phyloP scores from a whole-genome alignment of 2,329 filamentous ascomycete species.

The Pseudogymnoascus sp. region DNA sequence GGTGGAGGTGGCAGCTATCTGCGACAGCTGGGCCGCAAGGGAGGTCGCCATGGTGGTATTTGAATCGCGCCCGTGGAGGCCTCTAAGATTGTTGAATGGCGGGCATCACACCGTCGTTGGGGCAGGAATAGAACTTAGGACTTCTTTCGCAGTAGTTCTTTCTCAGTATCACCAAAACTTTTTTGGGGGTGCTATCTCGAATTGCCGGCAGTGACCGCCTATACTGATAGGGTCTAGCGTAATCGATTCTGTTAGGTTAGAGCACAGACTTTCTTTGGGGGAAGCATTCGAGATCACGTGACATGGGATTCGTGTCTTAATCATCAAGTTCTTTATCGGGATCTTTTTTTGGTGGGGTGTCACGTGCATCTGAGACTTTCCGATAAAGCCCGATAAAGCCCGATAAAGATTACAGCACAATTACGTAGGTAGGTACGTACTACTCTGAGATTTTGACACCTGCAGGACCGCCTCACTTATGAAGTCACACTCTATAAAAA shows the following conservation, averaged over 20 bases:
- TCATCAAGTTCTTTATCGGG: neutral
- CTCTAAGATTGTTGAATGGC: slow-evolving; percentile 8
- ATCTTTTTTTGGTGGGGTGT: neutral
- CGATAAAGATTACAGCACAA: neutral
- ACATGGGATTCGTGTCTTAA: neutral
- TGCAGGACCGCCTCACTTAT: neutral
- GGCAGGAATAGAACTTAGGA: neutral
- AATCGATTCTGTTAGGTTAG: neutral
- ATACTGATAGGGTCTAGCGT: neutral
- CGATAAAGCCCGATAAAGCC: neutral
- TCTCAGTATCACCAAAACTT: slow-evolving; percentile 11
- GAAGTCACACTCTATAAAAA: neutral
- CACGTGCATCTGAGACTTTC: neutral
- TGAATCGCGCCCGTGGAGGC: neutral
- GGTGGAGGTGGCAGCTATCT: slow-evolving; percentile 84
- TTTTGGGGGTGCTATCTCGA: slow-evolving; percentile 9
- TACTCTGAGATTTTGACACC: neutral
- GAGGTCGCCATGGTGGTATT: slow-evolving; percentile 63
- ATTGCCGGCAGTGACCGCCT: neutral
- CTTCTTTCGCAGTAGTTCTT: slow-evolving; percentile 6
- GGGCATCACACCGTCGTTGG: slow-evolving; percentile 8
- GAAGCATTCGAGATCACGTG: neutral
- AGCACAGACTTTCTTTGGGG: neutral
- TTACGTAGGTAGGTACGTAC: slow-evolving; percentile 5
- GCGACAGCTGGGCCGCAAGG: slow-evolving; percentile 88